Percentiles rank a stretch among this genome's conserved stretches.
These are phyloP conservation scores for Taxillus chinensis DNA, from an alignment of 164 flowering plant species.

Conservation along the genomic window DNA sequence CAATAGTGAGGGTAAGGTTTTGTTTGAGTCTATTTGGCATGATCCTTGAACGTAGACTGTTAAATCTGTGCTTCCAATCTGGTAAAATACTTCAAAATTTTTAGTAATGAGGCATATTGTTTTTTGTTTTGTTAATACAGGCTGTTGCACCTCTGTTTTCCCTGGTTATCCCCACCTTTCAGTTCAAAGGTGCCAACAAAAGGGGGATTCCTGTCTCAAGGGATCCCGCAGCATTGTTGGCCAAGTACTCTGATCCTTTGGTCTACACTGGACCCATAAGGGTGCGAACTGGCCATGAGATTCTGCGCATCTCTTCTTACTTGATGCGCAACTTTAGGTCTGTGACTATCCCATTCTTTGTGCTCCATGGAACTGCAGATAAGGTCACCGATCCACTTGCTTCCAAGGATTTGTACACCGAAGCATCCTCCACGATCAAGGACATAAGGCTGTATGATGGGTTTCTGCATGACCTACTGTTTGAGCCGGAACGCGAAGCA, in stretches of 20 bases:
- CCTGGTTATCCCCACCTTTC: conserved; percentile 67
- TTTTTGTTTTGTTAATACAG: conserved; percentile 23
- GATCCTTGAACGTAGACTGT: background rate
- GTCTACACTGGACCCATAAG: conserved; percentile 97
- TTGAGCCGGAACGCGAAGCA: conserved; percentile 91
- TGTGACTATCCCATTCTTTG: conserved; percentile 80
- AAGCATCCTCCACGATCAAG: conserved; percentile 69
- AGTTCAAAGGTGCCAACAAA: conserved; percentile 96
- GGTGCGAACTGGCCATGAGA: conserved; percentile 93
- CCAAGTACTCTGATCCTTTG: conserved; percentile 90
- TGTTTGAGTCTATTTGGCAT: background rate
- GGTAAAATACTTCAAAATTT: background rate
- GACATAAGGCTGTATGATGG: conserved; percentile 92
- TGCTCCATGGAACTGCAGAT: conserved; percentile 93
- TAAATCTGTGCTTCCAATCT: background rate
- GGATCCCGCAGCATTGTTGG: conserved; percentile 80
- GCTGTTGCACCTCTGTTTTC: conserved; percentile 89
- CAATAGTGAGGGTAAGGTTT: conserved; percentile 71
- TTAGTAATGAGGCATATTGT: background rate
- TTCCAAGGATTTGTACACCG: conserved; percentile 72
- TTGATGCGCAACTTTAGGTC: conserved; percentile 69
- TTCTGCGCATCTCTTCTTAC: conserved; percentile 67
- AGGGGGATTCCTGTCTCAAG: conserved; percentile 93
- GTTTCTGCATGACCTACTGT: conserved; percentile 89
- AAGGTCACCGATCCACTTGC: conserved; percentile 91